A percentile compares a stretch with the other conserved stretches of the same genome.
These are phyloP conservation scores for Gossypium schwendimanii DNA, from an alignment of 441 rosid genomes.

Conservation along the genomic window DNA sequence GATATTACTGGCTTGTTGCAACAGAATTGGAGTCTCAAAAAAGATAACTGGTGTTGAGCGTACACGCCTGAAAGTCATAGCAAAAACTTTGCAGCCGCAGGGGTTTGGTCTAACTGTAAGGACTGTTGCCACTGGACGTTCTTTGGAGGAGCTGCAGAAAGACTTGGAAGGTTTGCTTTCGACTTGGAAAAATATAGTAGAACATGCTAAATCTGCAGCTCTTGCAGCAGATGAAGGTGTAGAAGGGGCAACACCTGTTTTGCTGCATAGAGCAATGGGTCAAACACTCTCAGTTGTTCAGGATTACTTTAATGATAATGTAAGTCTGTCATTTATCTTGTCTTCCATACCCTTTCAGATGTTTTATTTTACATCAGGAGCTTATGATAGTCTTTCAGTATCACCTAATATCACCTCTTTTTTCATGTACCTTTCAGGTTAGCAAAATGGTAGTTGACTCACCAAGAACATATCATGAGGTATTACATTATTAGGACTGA, in stretches of 20 bases:
- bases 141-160: conserved; percentile 78
- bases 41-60: conserved; percentile 76
- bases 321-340: conserved; percentile 14
- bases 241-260: conserved; percentile 79
- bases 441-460: conserved; percentile 87
- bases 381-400: background rate
- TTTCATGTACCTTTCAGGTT: conserved; percentile 42
- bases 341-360: conserved; percentile 1
- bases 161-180: conserved; percentile 80
- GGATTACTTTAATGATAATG: conserved; percentile 86
- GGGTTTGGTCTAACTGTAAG: conserved; percentile 90
- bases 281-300: conserved; percentile 94
- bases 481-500: conserved; percentile 24
- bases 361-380: background rate
- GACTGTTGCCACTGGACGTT: conserved; percentile 88
- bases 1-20: conserved; percentile 57
- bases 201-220: conserved; percentile 85
- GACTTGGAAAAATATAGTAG: conserved; percentile 76
- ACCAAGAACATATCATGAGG: conserved; percentile 89
- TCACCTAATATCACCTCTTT: background rate
- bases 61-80: conserved; percentile 78
- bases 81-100: conserved; percentile 81
- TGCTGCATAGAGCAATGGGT: conserved; percentile 91
- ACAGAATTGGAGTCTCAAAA: conserved; percentile 73
- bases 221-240: conserved; percentile 97